A percentile compares a stretch with the other conserved stretches of the same genome.
These are phyloP conservation scores for Russula vinacea DNA, from an alignment of 768 basidiomycete genomes.

Conservation along the genomic window DNA sequence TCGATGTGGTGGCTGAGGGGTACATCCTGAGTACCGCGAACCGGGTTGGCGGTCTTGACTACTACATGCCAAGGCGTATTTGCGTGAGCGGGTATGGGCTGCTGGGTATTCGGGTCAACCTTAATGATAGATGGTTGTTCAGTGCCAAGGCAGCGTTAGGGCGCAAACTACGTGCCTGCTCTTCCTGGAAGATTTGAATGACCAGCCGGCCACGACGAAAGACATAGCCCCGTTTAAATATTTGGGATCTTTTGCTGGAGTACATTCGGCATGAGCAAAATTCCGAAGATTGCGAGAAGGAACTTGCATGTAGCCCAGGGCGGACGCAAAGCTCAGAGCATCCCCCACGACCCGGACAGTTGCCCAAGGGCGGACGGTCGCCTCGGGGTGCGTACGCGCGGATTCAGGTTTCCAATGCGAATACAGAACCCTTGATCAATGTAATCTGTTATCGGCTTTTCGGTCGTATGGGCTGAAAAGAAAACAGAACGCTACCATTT, in stretches of 20 bases:
- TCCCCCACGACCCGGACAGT: constrained; percentile 76
- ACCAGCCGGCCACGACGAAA: constrained; percentile 68
- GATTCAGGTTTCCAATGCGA: constrained; percentile 83
- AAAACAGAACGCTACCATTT: constrained; percentile 52
- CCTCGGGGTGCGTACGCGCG: constrained; percentile 78
- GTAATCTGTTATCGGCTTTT: neutral
- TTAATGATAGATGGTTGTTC: constrained; percentile 34
- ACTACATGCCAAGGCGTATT: constrained; percentile 87
- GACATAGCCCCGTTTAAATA: constrained; percentile 77
- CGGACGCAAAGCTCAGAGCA: constrained; percentile 74
- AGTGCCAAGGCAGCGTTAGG: constrained; percentile 1
- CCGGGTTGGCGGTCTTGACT: constrained; percentile 77
- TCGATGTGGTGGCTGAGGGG: constrained; percentile 70
- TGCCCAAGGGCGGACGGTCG: constrained; percentile 84
- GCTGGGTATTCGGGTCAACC: constrained; percentile 73
- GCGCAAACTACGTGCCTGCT: constrained; percentile 50
- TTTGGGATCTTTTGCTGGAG: constrained; percentile 62
- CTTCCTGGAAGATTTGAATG: constrained; percentile 84
- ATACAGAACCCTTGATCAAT: constrained; percentile 58
- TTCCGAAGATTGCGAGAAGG: constrained; percentile 12
- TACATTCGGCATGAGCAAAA: constrained; percentile 2
- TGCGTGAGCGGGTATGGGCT: constrained; percentile 71
- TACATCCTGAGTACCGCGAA: constrained; percentile 72
- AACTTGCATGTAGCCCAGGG: constrained; percentile 70
- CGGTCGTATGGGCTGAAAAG: no score